These are phyloP conservation scores for Phytophthora aleatoria DNA, from an alignment of 352 stramenopile genomes.

Conservation along the genomic window DNA sequence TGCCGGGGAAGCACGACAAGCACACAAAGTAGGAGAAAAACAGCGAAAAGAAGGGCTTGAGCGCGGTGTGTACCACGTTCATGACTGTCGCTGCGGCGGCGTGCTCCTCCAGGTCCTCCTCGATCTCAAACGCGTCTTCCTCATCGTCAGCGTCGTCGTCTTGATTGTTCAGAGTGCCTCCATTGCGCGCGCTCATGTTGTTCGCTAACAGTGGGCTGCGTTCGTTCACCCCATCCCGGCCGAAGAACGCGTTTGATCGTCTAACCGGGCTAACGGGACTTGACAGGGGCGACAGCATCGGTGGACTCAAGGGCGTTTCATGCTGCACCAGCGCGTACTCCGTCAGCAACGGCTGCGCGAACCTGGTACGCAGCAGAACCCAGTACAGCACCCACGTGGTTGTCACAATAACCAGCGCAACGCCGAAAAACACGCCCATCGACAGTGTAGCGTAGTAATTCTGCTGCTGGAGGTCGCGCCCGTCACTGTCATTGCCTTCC, in stretches of 20 bases:
- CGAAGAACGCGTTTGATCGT: conserved; percentile 23
- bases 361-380: conserved; percentile 53
- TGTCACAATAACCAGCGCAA: conserved; percentile 59
- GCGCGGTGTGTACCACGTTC: conserved; percentile 60
- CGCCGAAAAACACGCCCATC: conserved; percentile 71
- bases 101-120: conserved; percentile 42
- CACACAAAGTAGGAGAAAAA: conserved; percentile 82
- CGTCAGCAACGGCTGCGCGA: conserved; percentile 64
- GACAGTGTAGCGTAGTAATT: conserved; percentile 37
- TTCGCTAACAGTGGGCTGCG: conserved; percentile 50
- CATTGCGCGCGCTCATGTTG: conserved; percentile 27
- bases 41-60: conserved; percentile 80
- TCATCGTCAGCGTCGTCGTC: conserved; percentile 43
- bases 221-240: conserved; percentile 35
- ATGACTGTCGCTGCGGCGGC: conserved; percentile 53
- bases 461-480: conserved; percentile 8
- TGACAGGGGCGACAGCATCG: conserved; percentile 58
- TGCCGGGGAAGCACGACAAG: conserved; percentile 78
- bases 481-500: conserved; percentile 14
- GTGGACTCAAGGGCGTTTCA: conserved; percentile 57
- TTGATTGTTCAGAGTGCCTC: conserved; percentile 15
- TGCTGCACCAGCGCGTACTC: conserved; percentile 75
- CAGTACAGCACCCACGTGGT: conserved; percentile 64
- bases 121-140: conserved; percentile 41
- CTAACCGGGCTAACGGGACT: conserved; percentile 39